A percentile compares a stretch with the other conserved stretches of the same genome.
phyloP scores from a whole-genome alignment of 2,329 filamentous ascomycete genomes.

The Claviceps sp. region DNA sequence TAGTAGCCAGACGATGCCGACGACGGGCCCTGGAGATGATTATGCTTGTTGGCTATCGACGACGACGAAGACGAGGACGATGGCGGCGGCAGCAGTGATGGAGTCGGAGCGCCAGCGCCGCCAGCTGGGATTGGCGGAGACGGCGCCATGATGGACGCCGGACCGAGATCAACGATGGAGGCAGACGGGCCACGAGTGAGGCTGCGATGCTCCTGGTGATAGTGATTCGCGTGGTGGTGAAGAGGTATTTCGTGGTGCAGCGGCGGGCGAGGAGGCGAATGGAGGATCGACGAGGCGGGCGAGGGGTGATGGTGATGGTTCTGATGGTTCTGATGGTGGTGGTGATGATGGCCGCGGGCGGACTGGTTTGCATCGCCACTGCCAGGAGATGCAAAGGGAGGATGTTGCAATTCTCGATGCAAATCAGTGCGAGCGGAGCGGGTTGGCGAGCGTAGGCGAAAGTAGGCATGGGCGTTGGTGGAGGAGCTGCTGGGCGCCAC shows the following conservation, averaged over 20 bases:
- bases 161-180: neutral
- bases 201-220: conserved; percentile 8
- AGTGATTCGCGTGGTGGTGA: conserved; percentile 3
- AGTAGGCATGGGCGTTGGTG: conserved; percentile 15
- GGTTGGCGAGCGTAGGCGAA: conserved; percentile 37
- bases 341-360: conserved; percentile 13
- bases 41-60: conserved; percentile 7
- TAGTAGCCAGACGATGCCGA: conserved; percentile 14
- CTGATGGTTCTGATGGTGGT: neutral
- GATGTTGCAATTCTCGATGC: conserved; percentile 12
- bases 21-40: conserved; percentile 15
- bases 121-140: conserved; percentile 14
- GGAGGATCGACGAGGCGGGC: conserved; percentile 17
- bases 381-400: conserved; percentile 18
- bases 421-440: conserved; percentile 23
- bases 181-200: conserved; percentile 11
- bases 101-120: conserved; percentile 15
- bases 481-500: neutral
- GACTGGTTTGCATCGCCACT: conserved; percentile 15
- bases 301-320: conserved; percentile 1
- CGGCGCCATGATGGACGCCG: conserved; percentile 21
- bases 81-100: conserved; percentile 17
- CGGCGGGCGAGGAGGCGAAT: conserved; percentile 15
- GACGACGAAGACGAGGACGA: conserved; percentile 13
- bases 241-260: conserved; percentile 1